These are phyloP conservation scores for Sphagnum fallax DNA, from an alignment of 228 moss, liverwort and hornwort species.

Conservation along the genomic window DNA sequence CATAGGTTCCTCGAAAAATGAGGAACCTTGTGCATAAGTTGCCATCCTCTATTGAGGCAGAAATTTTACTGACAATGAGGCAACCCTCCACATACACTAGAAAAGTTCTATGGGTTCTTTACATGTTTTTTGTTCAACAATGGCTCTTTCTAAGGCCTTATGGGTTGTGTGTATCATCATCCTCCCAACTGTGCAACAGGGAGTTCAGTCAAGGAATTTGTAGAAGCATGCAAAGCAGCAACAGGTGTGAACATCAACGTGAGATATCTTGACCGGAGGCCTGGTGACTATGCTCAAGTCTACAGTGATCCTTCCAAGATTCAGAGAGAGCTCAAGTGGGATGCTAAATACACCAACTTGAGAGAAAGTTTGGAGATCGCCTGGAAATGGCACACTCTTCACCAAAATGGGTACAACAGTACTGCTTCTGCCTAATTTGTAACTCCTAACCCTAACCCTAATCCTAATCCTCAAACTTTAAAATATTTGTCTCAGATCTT, in stretches of 20 bases:
- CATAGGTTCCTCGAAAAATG: no score
- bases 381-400: conserved; percentile 60
- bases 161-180: no score
- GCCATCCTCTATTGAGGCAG: background rate
- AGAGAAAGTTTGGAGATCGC: conserved; percentile 48
- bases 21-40: background rate
- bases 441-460: no score
- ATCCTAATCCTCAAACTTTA: no score
- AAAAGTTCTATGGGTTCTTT: no score
- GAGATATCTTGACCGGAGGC: conserved; percentile 45
- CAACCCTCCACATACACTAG: no score
- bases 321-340: conserved; percentile 51
- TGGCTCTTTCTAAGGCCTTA: no score
- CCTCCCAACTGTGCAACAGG: conserved; percentile 24
- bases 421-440: background rate
- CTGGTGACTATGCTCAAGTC: conserved; percentile 77
- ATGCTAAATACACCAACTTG: conserved; percentile 52
- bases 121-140: no score
- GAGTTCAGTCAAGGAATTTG: conserved; percentile 83
- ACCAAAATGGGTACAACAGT: conserved; percentile 43
- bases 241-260: conserved; percentile 72
- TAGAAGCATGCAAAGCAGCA: conserved; percentile 77
- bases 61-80: background rate
- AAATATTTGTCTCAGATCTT: no score
- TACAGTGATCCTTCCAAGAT: conserved; percentile 76